Evolutionary conservation across 495 filamentous ascomycete genomes (phyloP), one percentile per base, ranked within the genome.

Genomic region (Xanthoparmelia taractica): DNA sequence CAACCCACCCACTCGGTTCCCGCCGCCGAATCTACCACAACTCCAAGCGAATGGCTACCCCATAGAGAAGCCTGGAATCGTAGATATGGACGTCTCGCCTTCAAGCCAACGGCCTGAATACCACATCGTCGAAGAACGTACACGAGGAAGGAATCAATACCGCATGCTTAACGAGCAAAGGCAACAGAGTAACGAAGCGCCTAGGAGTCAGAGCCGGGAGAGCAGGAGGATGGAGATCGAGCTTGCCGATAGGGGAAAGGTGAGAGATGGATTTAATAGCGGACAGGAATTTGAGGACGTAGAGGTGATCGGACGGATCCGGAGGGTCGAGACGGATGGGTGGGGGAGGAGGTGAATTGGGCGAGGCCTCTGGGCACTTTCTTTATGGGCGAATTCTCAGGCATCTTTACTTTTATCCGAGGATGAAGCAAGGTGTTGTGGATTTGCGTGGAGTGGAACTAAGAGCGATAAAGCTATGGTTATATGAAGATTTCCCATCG

Each of bases 181-280:
- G 40, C 58, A 62, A 55, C 61, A 25, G 54, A 27, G 57, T 17
- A 40, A 41, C 60, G 58, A 60, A 33, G 59, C 25, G 25, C 38
- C 55, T 20, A 34, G 52, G 52, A 70, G 65, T 37, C 58, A 47
- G 58, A 66, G 66, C 38, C 54, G 68, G 36, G 67, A 68, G 65
- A 63, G 50, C 43, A 63, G 67, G 54, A 59, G 67, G 57, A 61
- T 57, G 41, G 60, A 68, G 45, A 67, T 68, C 31, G 69, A 71
- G 63, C 45, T 71, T 18, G 58, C 50, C 11, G 56, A 66, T 59
- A 40, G 57, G 36, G 57, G 64, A 37, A 50, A 48, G 23, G 12
- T 6, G n/a, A 50, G 31, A 58, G 25, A 6, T 7, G 40, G 15
- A 23, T 40, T 54, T 12, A 18, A 37, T 31, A 45, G 23, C 11